Evolutionary conservation across 331 rosid genomes (phyloP), one percentile per base, ranked within the genome.

Genomic region (Spiraea crenata): DNA sequence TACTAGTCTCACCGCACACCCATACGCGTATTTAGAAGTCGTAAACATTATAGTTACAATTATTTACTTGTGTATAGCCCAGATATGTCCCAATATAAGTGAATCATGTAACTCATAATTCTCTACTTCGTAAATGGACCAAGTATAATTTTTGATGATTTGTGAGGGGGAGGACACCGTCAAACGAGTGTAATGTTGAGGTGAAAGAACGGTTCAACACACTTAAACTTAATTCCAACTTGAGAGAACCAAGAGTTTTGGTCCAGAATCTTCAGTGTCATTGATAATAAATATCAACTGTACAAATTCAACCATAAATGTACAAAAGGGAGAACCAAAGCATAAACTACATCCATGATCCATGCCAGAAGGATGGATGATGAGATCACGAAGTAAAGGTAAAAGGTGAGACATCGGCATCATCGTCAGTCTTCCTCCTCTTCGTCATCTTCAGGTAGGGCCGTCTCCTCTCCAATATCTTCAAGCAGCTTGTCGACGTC

Each of bases 401-500:
- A 54, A 57, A 25, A 44, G 11, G 39, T 0, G 37, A 5, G 25
- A 4, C 48, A 67, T 14, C 45, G 58, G 7, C 57, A 42, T 9
- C 47, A n/a, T 6, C 31, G 65, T 80, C 84, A 38, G 7, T 83
- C 90, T 9, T 85, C 82, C 2, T 77, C 76, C 7, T 88, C 88
- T 45, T 79, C 87, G 6, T 10, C 86, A 40, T 82, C 92, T 65
- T 52, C 95, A 1, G 82, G 85, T 57, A 75, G 75, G 4, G 86
- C 97, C 6, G 57, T 57, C 5, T 91, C 99, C 65, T 90, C 98
- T 42, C 97, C 97, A 37, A 93, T 70, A 47, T 89, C 96, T 77
- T 91, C 97, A 14, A 93, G 97, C 60, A 93, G 84, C 75, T 81
- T 76, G 51, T 91, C 93, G 42, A 87, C 88, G 39, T 93, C 95